Evolutionary conservation across 2,329 filamentous ascomycete species (phyloP).

Genomic region (Aureobasidium sp.): DNA sequence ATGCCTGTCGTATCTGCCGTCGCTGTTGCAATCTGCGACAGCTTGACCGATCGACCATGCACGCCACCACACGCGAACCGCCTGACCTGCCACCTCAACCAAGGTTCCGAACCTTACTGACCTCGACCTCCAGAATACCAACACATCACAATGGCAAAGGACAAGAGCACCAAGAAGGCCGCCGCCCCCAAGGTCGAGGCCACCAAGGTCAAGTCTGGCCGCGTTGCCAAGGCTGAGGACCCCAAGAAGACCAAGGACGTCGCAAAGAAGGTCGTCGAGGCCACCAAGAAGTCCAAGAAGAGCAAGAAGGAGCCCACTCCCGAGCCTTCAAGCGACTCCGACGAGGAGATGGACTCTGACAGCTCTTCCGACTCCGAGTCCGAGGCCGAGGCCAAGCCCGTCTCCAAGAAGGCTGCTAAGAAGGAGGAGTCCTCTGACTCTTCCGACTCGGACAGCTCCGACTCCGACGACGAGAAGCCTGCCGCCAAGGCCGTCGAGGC

Average conservation of each 20-base stretch:
- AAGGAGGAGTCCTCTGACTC: constrained; percentile 15
- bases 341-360: constrained; percentile 28
- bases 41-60: constrained; percentile 10
- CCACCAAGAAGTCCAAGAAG: constrained; percentile 41
- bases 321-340: constrained; percentile 29
- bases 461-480: constrained; percentile 24
- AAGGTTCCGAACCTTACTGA: constrained; percentile 3
- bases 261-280: constrained; percentile 50
- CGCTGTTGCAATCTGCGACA: constrained; percentile 11
- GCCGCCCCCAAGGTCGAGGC: constrained; percentile 24
- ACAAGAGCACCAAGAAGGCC: constrained; percentile 30
- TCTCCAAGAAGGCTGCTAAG: constrained; percentile 20
- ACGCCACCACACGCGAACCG: constrained; percentile 4
- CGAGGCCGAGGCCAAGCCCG: constrained; percentile 25
- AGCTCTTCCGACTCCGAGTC: constrained; percentile 20
- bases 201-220: constrained; percentile 50
- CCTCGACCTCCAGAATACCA: neutral
- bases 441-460: constrained; percentile 18
- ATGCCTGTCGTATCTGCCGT: constrained; percentile 6
- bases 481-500: constrained; percentile 24
- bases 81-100: neutral
- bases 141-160: constrained; percentile 31
- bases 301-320: constrained; percentile 40
- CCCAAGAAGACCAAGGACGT: constrained; percentile 60
- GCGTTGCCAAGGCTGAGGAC: constrained; percentile 59